These are phyloP conservation scores for Podaxis rugospora DNA, from an alignment of 768 basidiomycete species.

Conservation along the genomic window DNA sequence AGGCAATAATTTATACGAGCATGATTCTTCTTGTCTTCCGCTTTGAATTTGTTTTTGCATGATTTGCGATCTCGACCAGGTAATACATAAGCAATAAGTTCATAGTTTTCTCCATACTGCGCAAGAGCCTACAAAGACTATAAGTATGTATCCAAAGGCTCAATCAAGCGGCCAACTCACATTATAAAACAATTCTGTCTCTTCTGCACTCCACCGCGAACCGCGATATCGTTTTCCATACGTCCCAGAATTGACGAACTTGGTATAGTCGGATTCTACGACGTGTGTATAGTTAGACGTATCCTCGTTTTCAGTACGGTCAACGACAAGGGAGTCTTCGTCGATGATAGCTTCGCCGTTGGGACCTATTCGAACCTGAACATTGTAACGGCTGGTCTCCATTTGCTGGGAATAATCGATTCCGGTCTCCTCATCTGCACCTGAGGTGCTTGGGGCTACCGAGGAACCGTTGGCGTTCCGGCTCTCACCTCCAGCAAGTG, in stretches of 20 bases:
- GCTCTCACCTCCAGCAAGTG: slow-evolving; percentile 15
- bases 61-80: slow-evolving; percentile 84
- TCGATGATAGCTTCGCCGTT: slow-evolving; percentile 87
- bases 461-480: not conserved
- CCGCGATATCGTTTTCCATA: slow-evolving; percentile 80
- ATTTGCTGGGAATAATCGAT: slow-evolving; percentile 70
- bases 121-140: slow-evolving; percentile 61
- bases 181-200: slow-evolving; percentile 85
- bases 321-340: slow-evolving; percentile 78
- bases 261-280: slow-evolving; percentile 76
- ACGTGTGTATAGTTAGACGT: slow-evolving; percentile 72
- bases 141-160: slow-evolving; percentile 11
- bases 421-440: slow-evolving; percentile 42
- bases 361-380: slow-evolving; percentile 83
- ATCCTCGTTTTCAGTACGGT: slow-evolving; percentile 65
- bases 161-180: slow-evolving; percentile 37
- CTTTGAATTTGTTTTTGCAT: slow-evolving; percentile 91
- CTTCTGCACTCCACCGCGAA: slow-evolving; percentile 84
- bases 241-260: slow-evolving; percentile 81
- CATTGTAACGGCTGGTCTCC: slow-evolving; percentile 69
- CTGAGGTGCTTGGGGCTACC: slow-evolving; percentile 10
- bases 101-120: slow-evolving; percentile 91
- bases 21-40: slow-evolving; percentile 80
- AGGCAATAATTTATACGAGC: slow-evolving; percentile 72
- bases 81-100: slow-evolving; percentile 81